A percentile compares a stretch with the other conserved stretches of the same genome.
Evolutionary conservation across 768 basidiomycete species (phyloP).

Genomic region (Russula brevipes): DNA sequence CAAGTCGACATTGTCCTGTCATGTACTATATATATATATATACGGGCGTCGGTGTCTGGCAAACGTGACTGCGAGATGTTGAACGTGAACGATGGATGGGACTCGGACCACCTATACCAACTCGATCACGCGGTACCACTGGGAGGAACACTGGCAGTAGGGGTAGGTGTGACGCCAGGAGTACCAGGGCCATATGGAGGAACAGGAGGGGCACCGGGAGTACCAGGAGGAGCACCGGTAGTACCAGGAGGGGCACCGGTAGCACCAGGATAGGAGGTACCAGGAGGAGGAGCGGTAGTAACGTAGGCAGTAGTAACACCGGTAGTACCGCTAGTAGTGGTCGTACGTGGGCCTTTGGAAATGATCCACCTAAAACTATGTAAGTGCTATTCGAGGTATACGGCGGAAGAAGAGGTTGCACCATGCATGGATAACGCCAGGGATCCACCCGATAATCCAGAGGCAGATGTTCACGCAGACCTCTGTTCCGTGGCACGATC

Average conservation of each 20-base stretch:
- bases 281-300: no score
- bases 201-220: no score
- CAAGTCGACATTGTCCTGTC: neutral
- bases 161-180: no score
- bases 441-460: constrained; percentile 43
- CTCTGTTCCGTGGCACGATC: constrained; percentile 26
- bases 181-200: neutral
- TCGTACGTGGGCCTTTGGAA: constrained; percentile 29
- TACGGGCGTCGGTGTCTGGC: neutral
- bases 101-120: no score
- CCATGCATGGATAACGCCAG: constrained; percentile 43
- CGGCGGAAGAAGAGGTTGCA: constrained; percentile 20
- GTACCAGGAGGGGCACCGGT: no score
- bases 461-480: constrained; percentile 39
- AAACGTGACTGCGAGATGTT: neutral
- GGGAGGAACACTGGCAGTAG: no score
- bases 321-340: constrained; percentile 8
- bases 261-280: no score
- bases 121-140: no score
- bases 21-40: neutral
- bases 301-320: no score
- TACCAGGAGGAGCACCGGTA: no score
- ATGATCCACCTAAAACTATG: constrained; percentile 32
- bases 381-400: neutral
- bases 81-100: neutral